phyloP scores from a whole-genome alignment of 2,329 filamentous ascomycete genomes.

The Aspergillus sp. region DNA sequence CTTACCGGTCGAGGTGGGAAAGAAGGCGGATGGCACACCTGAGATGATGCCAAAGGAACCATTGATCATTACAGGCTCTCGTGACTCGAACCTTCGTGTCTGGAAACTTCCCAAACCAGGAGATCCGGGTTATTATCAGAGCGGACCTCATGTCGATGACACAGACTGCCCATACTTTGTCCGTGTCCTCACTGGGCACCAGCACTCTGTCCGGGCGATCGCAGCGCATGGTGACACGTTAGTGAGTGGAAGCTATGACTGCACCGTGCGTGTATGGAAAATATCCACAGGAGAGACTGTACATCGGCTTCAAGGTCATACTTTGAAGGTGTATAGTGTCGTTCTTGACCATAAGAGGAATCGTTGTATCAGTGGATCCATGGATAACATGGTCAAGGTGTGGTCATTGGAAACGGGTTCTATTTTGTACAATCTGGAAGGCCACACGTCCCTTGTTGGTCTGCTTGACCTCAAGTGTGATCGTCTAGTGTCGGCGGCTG shows the following conservation, averaged over 20 bases:
- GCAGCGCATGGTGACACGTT: slow-evolving; percentile 92
- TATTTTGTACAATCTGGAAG: slow-evolving; percentile 86
- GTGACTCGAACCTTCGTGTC: slow-evolving; percentile 89
- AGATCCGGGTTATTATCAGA: slow-evolving; percentile 77
- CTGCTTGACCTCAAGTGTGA: slow-evolving; percentile 87
- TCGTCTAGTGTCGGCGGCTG: slow-evolving; percentile 88
- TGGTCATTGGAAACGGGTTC: slow-evolving; percentile 89
- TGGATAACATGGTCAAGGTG: slow-evolving; percentile 97
- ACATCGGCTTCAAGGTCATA: slow-evolving; percentile 82
- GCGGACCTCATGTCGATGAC: slow-evolving; percentile 69
- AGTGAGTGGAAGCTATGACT: slow-evolving; percentile 97
- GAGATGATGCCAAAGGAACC: slow-evolving; percentile 93
- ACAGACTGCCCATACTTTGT: slow-evolving; percentile 94
- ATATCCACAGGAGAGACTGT: slow-evolving; percentile 91
- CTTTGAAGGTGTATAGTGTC: slow-evolving; percentile 94
- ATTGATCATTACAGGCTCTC: slow-evolving; percentile 93
- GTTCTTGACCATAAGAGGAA: slow-evolving; percentile 90
- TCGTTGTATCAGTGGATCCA: slow-evolving; percentile 94
- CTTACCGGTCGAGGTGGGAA: slow-evolving; percentile 78
- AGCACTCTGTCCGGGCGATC: slow-evolving; percentile 92
- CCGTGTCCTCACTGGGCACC: slow-evolving; percentile 80
- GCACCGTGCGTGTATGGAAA: slow-evolving; percentile 92
- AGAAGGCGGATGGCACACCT: slow-evolving; percentile 67
- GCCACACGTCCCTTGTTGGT: slow-evolving; percentile 88
- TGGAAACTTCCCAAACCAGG: slow-evolving; percentile 87